Evolutionary conservation across 768 basidiomycete species (phyloP).

Genomic region (Serendipita sp.): DNA sequence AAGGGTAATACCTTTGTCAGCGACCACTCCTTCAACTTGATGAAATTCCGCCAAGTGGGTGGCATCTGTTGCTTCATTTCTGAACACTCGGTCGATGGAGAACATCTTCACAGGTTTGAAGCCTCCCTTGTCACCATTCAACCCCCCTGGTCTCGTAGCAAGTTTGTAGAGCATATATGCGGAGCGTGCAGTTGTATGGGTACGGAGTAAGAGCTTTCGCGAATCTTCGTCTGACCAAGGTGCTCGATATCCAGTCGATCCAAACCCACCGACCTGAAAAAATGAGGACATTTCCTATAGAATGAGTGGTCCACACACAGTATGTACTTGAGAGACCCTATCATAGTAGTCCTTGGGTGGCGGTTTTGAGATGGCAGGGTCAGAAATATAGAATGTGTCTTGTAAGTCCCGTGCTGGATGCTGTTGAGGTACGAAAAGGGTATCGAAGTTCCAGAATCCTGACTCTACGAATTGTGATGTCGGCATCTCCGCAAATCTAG

Average conservation of each 20-base stretch:
- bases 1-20: constrained; percentile 79
- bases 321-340: constrained; percentile 68
- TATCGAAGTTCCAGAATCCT: constrained; percentile 98
- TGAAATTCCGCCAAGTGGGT: constrained; percentile 99
- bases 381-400: constrained; percentile 98
- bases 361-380: constrained; percentile 58
- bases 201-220: constrained; percentile 79
- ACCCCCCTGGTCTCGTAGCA: constrained; percentile 42
- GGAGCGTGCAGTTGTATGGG: constrained; percentile 92
- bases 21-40: constrained; percentile 99
- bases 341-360: constrained; percentile 76
- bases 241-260: constrained; percentile 91
- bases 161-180: constrained; percentile 89
- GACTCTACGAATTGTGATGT: constrained; percentile 93
- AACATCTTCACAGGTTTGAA: constrained; percentile 89
- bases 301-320: constrained; percentile 16
- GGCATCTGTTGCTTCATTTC: constrained; percentile 96
- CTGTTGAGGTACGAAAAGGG: constrained; percentile 95
- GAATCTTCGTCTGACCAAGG: constrained; percentile 93
- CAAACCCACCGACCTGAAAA: constrained; percentile 55
- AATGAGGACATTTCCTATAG: not conserved
- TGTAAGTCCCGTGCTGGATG: constrained; percentile 96
- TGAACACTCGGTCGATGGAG: constrained; percentile 95
- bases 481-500: constrained; percentile 96
- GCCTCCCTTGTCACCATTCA: constrained; percentile 37